These are phyloP conservation scores for Cardiospermum halicacabum DNA, from an alignment of 345 rosid species.

Conservation along the genomic window DNA sequence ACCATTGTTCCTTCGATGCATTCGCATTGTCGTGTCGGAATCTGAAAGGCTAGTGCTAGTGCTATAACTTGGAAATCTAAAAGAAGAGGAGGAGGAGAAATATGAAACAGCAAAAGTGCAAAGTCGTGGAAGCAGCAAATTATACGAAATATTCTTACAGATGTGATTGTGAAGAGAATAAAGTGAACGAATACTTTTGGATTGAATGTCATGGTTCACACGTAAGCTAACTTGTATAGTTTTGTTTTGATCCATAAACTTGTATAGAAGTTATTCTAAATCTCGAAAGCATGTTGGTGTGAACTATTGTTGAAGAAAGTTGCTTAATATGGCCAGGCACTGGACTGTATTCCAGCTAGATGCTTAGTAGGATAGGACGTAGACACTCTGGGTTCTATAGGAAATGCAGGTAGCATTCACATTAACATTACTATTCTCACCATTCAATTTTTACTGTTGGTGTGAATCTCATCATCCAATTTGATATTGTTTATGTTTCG, in stretches of 20 bases:
- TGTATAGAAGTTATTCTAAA: not conserved
- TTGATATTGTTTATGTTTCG: too few relatives aligned
- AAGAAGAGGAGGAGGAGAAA: not conserved
- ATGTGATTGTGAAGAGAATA: not conserved
- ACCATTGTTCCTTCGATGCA: too few relatives aligned
- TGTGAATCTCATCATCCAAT: too few relatives aligned
- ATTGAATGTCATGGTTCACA: not conserved
- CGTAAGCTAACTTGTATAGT: too few relatives aligned
- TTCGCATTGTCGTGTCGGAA: too few relatives aligned
- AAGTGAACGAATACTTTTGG: not conserved
- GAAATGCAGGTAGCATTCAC: too few relatives aligned
- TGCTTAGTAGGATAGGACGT: too few relatives aligned
- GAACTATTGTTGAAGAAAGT: not conserved
- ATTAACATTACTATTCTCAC: too few relatives aligned
- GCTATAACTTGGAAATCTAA: too few relatives aligned
- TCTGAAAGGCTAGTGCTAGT: too few relatives aligned
- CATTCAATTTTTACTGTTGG: too few relatives aligned
- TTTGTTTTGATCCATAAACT: not conserved
- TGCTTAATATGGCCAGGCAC: not conserved
- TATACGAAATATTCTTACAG: not conserved
- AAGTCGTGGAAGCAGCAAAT: not conserved
- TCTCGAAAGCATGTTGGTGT: not conserved
- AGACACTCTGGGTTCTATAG: too few relatives aligned
- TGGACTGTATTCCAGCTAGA: not conserved
- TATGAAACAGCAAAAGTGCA: not conserved